These are phyloP conservation scores for Mercurialis annua DNA, from an alignment of 345 rosid genomes.

Conservation along the genomic window DNA sequence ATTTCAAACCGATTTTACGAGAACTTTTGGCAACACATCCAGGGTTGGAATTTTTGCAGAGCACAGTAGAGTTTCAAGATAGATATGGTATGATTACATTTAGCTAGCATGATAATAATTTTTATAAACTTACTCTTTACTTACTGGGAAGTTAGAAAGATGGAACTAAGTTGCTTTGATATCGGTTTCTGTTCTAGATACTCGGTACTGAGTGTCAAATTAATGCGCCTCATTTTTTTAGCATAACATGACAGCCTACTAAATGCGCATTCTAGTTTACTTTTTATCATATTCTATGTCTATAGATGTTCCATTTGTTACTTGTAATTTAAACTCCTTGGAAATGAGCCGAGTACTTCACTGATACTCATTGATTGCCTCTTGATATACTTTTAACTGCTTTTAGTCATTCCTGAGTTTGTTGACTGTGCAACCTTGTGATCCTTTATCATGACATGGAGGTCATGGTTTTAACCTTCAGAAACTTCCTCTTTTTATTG, in stretches of 20 bases:
- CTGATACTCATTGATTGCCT: neutral
- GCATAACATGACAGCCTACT: neutral
- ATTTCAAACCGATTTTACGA: constrained; percentile 74
- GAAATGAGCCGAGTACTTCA: neutral
- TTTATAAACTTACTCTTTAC: constrained; percentile 16
- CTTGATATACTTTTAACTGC: neutral
- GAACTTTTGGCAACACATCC: constrained; percentile 83
- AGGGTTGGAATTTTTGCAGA: constrained; percentile 71
- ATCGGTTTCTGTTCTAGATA: neutral
- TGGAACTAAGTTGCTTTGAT: neutral
- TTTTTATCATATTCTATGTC: neutral
- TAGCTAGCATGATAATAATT: neutral
- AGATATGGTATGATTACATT: constrained; percentile 63
- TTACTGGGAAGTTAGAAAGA: neutral
- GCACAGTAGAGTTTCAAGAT: constrained; percentile 83
- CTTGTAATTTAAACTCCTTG: neutral
- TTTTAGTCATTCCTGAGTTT: neutral
- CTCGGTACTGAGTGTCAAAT: neutral
- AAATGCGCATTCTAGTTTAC: neutral
- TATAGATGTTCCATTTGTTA: neutral
- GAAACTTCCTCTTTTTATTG: neutral
- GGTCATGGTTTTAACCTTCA: neutral
- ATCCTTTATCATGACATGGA: neutral
- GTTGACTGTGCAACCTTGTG: neutral
- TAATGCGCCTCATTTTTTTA: neutral